These are phyloP conservation scores for Physcomitrellopsis africana DNA, from an alignment of 225 moss, liverwort and hornwort species.

Conservation along the genomic window DNA sequence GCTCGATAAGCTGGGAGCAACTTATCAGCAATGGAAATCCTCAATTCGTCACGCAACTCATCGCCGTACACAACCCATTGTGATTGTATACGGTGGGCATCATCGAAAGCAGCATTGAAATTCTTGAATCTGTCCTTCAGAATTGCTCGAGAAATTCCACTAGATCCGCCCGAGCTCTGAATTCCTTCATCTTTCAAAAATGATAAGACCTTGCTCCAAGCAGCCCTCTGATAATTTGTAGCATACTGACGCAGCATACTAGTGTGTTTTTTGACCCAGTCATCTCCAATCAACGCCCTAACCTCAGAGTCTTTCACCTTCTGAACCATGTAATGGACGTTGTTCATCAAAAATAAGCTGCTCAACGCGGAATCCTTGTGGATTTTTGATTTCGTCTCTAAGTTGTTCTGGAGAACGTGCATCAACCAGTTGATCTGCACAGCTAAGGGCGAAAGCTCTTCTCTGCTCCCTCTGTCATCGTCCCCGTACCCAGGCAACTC, in stretches of 20 bases:
- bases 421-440: conserved; percentile 74
- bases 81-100: conserved; percentile 70
- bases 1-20: conserved; percentile 73
- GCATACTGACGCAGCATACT: conserved; percentile 69
- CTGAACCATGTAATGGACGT: conserved; percentile 79
- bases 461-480: conserved; percentile 47
- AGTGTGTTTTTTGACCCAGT: conserved; percentile 73
- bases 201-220: conserved; percentile 64
- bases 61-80: conserved; percentile 67
- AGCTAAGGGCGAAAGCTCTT: conserved; percentile 66
- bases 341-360: conserved; percentile 77
- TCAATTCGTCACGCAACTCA: conserved; percentile 74
- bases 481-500: conserved; percentile 48
- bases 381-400: conserved; percentile 74
- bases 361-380: conserved; percentile 75
- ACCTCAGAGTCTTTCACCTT: conserved; percentile 72
- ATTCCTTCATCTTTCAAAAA: conserved; percentile 79
- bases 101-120: conserved; percentile 73
- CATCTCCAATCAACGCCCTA: conserved; percentile 64
- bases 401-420: conserved; percentile 61
- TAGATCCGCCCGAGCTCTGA: conserved; percentile 55
- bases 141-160: conserved; percentile 66
- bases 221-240: conserved; percentile 71
- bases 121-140: conserved; percentile 81
- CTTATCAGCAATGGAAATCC: conserved; percentile 65